Percentiles rank a stretch among this genome's conserved stretches.
Evolutionary conservation across 1,284 basidiomycete species (phyloP).

Genomic region (Wolfiporia cocos): DNA sequence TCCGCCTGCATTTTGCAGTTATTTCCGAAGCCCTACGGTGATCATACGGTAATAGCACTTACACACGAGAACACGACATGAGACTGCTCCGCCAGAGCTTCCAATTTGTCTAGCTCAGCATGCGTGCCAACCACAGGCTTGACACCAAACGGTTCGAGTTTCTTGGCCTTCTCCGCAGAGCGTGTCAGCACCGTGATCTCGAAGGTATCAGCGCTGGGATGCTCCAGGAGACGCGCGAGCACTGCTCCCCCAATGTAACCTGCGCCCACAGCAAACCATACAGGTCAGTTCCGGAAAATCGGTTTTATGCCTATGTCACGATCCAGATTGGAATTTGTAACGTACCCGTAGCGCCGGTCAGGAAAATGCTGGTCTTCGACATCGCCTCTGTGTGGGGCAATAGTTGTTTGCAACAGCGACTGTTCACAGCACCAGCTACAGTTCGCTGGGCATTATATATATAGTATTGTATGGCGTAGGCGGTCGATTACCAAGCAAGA

Average conservation of each 20-base stretch:
- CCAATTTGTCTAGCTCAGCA: slow-evolving; percentile 18
- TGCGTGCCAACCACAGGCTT: slow-evolving; percentile 22
- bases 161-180: slow-evolving; percentile 24
- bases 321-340: background rate
- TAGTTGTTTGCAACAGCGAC: background rate
- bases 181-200: slow-evolving; percentile 37
- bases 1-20: slow-evolving; percentile 38
- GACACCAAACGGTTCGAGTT: slow-evolving; percentile 19
- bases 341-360: slow-evolving; percentile 22
- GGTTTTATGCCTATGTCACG: background rate
- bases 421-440: too few relatives aligned
- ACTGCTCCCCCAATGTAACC: slow-evolving; percentile 52
- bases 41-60: background rate
- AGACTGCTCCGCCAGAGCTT: slow-evolving; percentile 15
- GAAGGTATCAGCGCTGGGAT: slow-evolving; percentile 33
- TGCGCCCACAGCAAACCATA: slow-evolving; percentile 11
- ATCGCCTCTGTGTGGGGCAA: background rate
- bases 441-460: too few relatives aligned
- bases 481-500: too few relatives aligned
- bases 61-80: slow-evolving; percentile 24
- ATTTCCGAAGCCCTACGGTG: slow-evolving; percentile 16
- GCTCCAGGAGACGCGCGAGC: slow-evolving; percentile 35
- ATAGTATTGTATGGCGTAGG: too few relatives aligned
- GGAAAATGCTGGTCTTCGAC: slow-evolving; percentile 14
- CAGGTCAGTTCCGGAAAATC: too few relatives aligned